These are phyloP conservation scores for Eutrema salsugineum DNA, from an alignment of 441 rosid species.

Conservation along the genomic window DNA sequence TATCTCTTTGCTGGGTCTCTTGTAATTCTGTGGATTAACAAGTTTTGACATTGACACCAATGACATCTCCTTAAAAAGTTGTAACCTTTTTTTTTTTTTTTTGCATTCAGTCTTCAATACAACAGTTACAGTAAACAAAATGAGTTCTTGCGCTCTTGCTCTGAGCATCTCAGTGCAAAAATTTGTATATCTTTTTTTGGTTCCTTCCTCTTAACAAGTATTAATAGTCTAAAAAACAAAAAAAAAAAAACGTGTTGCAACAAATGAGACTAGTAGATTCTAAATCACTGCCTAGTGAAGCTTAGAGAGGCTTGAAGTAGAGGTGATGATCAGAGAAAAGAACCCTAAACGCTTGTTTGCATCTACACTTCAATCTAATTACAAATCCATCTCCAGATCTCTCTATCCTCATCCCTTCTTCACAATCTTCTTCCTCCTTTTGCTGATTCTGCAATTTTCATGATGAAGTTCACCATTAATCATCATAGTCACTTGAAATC, in stretches of 20 bases:
- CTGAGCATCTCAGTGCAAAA: neutral
- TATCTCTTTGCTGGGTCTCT: neutral
- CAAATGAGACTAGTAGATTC: neutral
- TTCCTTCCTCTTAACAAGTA: neutral
- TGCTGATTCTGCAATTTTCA: neutral
- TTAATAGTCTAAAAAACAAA: neutral
- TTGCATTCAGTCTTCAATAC: neutral
- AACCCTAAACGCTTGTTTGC: constrained; percentile 27
- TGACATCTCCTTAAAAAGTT: neutral
- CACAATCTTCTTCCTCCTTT: constrained; percentile 7
- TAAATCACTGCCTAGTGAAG: neutral
- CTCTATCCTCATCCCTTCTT: constrained; percentile 36
- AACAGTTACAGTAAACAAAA: neutral
- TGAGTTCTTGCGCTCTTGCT: neutral
- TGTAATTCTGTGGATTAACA: neutral
- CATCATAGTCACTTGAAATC: neutral
- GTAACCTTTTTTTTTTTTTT: constrained; percentile 1
- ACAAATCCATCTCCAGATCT: constrained; percentile 36
- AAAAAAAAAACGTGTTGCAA: neutral
- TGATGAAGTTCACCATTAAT: neutral
- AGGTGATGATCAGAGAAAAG: constrained; percentile 27
- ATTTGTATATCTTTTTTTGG: neutral
- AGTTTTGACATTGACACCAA: neutral
- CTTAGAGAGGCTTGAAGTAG: constrained; percentile 29
- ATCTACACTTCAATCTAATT: constrained; percentile 29